Base-by-base conservation (phyloP, 2,329 filamentous ascomycete genomes). In the Colletotrichum sp. region DNA sequence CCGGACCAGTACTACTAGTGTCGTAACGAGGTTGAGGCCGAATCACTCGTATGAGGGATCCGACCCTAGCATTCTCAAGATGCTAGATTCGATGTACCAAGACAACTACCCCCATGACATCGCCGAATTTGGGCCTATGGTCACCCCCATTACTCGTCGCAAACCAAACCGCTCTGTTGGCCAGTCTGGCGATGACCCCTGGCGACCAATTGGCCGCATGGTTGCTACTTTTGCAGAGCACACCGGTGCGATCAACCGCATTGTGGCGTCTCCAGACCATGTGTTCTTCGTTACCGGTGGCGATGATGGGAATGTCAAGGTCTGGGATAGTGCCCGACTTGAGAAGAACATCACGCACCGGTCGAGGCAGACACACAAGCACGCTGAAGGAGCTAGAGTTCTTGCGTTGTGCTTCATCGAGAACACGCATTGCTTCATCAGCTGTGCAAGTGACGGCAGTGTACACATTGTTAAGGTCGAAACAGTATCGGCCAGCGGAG, bases 241-340 rank as follows among this genome's bases (percentile, higher is more conserved):
- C 82, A 93, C 89, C 32, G 95, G 92, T 1, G 91, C 95, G 9
- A 92, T 98, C 78, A 98, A 94, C 80, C 92, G 96, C 12, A 91
- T 98, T 13, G 88, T 94, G 3, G 91, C 95, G 9, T 93, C 97
- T 3, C 95, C 96, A 1, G 97, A 99, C 81, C 96, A 99, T 82
- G 87, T 93, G 6, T 99, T 99, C 86, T 99, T 99, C 84, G 90
- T 98, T 72, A 98, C 97, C 1, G 96, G 93, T 8, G 96, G 96
- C 12, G 95, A 98, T 80, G 97, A 99, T 84, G 95, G 97, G 4
- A 92, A 91, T 8, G 95, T 98, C 72, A 98, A 95, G 81, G 90
- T 99, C 7, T 99, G 97, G 97, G 97, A 99, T 85, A 94, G 95
- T 30, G 93, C 93, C 30, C 91, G 97, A 28, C 89, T 99, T 8